Evolutionary conservation across 305 asterid species (phyloP).

Genomic region (Solanum hybrid): DNA sequence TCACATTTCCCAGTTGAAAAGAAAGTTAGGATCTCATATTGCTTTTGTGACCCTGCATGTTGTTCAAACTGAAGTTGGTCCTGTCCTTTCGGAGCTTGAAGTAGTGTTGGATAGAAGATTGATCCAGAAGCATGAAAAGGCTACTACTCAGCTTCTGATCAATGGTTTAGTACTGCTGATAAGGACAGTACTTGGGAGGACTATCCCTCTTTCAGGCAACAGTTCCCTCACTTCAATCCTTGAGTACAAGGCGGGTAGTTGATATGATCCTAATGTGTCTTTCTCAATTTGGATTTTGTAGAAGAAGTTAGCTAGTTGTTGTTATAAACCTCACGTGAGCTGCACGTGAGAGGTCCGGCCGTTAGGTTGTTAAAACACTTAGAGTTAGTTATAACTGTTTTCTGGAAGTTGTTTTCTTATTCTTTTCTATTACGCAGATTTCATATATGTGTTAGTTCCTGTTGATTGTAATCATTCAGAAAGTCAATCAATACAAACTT

Average conservation of each 20-base stretch:
- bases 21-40: neutral
- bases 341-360: neutral
- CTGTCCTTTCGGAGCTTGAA: neutral
- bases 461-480: neutral
- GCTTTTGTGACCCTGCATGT: neutral
- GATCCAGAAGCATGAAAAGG: neutral
- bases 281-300: neutral
- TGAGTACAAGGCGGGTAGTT: neutral
- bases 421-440: neutral
- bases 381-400: neutral
- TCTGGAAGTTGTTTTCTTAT: neutral
- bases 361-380: neutral
- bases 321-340: neutral
- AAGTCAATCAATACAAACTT: neutral
- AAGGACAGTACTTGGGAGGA: neutral
- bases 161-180: neutral
- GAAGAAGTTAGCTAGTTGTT: neutral
- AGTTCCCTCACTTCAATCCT: neutral
- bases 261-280: neutral
- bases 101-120: neutral
- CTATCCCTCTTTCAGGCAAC: neutral
- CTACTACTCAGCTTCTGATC: neutral
- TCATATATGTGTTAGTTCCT: neutral
- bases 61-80: neutral
- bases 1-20: neutral